Evolutionary conservation across 306 rosid species (phyloP), one percentile per base, ranked within the genome.

Genomic region (Malus sieversii): DNA sequence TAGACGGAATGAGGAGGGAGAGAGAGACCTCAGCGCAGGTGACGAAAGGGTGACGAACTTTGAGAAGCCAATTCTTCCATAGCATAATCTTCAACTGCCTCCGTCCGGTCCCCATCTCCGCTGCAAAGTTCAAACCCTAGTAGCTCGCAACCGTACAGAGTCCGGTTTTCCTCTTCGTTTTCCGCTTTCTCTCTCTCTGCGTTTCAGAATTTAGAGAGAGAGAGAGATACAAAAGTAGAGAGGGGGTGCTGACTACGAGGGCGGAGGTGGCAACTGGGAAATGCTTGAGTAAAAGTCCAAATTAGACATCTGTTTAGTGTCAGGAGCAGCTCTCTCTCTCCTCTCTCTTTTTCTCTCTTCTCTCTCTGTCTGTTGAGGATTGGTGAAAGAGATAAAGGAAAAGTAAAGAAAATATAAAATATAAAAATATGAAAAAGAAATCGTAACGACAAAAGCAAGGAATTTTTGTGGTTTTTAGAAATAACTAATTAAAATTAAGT

Each of bases 31-130:
- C 98, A 8, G 96, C 95, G 20, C 78, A 74, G 71, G 97, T 92
- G 70, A 78, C 77, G 79, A 82, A 90, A 70, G 98, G 98, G 52
- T 95, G 97, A 61, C 98, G 98, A 76, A 87, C 84, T 79, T 95
- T 95, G 93, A 92, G 98, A 64, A 95, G 97, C 87, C 93, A 95
- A 68, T 92, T 94, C 88, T 94, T 94, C 76, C 95, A 82, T 63
- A 94, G 97, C 96, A 94, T 94, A 14, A 86, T 86, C 88, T 91
- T 89, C 81, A 95, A 84, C 90, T 95, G 96, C 52, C 96, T 83
- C 79, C 79, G 46, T 18, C 89, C 86, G 71, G 85, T 84, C 66
- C 89, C 96, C 98, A 95, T 92, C 80, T 77, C 63, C 48, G 73
- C 67, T 22, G 19, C 64, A 60, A 60, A 13, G 18, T 3, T 23